phyloP scores from a whole-genome alignment of 2,329 filamentous ascomycete genomes.

The Pseudogymnoascus sp. region DNA sequence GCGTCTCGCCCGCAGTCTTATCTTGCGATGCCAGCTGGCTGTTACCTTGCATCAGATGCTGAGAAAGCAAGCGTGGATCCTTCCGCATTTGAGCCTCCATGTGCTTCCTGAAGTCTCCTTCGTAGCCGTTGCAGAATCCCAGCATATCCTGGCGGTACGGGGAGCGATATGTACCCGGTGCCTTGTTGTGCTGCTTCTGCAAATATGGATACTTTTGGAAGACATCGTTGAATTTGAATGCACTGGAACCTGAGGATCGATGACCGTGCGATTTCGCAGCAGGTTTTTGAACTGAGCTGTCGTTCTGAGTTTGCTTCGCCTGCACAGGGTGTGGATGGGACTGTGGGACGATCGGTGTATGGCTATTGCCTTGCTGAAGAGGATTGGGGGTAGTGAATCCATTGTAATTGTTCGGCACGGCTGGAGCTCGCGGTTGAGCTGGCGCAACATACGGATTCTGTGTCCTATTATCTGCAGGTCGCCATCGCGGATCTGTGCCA shows the following conservation, averaged over 20 bases:
- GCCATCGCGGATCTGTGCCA: conserved; percentile 27
- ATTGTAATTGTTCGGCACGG: not conserved
- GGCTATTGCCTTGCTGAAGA: not conserved
- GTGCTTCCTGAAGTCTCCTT: conserved; percentile 33
- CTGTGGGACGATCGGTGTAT: not conserved
- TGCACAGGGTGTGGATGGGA: not conserved
- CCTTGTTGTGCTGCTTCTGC: conserved; percentile 52
- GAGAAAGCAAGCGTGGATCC: not conserved
- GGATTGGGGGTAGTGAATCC: not conserved
- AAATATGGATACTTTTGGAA: conserved; percentile 38
- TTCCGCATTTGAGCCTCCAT: conserved; percentile 15
- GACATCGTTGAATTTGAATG: not conserved
- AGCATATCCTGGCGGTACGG: conserved; percentile 46
- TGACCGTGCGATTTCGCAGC: not conserved
- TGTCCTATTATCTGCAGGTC: not conserved
- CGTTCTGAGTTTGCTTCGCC: not conserved
- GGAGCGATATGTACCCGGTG: conserved; percentile 46
- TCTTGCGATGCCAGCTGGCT: not conserved
- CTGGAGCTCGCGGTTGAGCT: not conserved
- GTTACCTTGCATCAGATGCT: not conserved
- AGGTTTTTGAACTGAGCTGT: not conserved
- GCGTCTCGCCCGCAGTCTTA: not conserved
- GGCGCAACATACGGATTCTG: not conserved
- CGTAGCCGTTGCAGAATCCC: conserved; percentile 54
- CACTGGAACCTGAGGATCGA: not conserved